Evolutionary conservation across 768 basidiomycete genomes (phyloP).

Genomic region (Termitomyces sp.): DNA sequence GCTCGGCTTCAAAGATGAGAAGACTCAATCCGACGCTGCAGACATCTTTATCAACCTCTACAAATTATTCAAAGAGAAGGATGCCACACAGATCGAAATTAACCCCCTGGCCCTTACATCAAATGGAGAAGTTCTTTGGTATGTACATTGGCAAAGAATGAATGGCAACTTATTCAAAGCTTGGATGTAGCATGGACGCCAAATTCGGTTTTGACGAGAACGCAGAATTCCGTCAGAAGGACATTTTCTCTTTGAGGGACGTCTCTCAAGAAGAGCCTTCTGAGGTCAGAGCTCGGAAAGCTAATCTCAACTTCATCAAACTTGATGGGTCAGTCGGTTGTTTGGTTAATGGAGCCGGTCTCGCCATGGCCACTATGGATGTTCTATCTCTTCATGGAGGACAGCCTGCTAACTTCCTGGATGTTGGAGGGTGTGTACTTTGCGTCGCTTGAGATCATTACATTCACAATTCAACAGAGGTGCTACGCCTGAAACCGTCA

Average conservation of each 20-base stretch:
- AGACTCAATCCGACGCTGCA: slow-evolving; percentile 79
- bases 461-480: slow-evolving; percentile 45
- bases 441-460: background rate
- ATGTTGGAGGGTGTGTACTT: slow-evolving; percentile 81
- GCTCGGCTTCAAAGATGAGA: slow-evolving; percentile 77
- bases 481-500: slow-evolving; percentile 98
- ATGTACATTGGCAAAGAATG: slow-evolving; percentile 7
- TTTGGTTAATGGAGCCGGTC: slow-evolving; percentile 95
- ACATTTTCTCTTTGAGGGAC: slow-evolving; percentile 86
- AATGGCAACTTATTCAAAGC: background rate
- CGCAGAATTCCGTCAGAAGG: slow-evolving; percentile 94
- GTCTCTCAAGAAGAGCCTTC: slow-evolving; percentile 94
- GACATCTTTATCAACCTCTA: slow-evolving; percentile 93
- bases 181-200: slow-evolving; percentile 87
- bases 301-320: slow-evolving; percentile 97
- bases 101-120: slow-evolving; percentile 93
- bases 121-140: slow-evolving; percentile 94
- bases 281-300: slow-evolving; percentile 96
- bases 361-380: slow-evolving; percentile 99
- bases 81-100: slow-evolving; percentile 99
- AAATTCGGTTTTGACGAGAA: slow-evolving; percentile 99
- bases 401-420: slow-evolving; percentile 97
- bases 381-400: slow-evolving; percentile 95
- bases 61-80: slow-evolving; percentile 97
- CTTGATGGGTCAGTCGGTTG: slow-evolving; percentile 97